phyloP scores from a whole-genome alignment of 1,139 yeast species.

The Blastobotrys petasosporus region DNA sequence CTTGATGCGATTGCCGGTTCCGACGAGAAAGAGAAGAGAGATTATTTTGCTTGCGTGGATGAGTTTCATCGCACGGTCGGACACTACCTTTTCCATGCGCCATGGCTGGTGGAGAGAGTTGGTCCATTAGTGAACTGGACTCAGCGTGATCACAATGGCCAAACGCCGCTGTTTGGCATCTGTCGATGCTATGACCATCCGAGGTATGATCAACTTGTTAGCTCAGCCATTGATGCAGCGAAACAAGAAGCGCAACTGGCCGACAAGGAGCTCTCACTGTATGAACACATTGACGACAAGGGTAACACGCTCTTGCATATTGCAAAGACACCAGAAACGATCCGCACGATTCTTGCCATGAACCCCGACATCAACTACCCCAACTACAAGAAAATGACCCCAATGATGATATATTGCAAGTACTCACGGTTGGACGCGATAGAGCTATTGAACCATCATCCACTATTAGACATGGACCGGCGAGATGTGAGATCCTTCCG shows the following conservation, averaged over 20 bases:
- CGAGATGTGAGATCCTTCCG: conserved; percentile 33
- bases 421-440: conserved; percentile 63
- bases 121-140: conserved; percentile 68
- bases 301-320: conserved; percentile 79
- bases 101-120: conserved; percentile 45
- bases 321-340: conserved; percentile 38
- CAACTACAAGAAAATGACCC: conserved; percentile 58
- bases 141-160: conserved; percentile 56
- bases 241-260: conserved; percentile 24
- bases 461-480: conserved; percentile 28
- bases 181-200: conserved; percentile 80
- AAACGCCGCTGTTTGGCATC: conserved; percentile 74
- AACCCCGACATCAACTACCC: conserved; percentile 54
- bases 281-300: conserved; percentile 61
- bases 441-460: conserved; percentile 29
- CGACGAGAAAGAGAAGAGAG: conserved; percentile 37
- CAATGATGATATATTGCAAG: conserved; percentile 65
- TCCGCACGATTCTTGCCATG: conserved; percentile 40
- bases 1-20: conserved; percentile 44
- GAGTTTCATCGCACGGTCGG: conserved; percentile 54
- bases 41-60: conserved; percentile 51
- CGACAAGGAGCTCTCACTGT: conserved; percentile 24
- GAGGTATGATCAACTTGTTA: conserved; percentile 49
- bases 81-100: conserved; percentile 64
- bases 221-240: conserved; percentile 45